These are phyloP conservation scores for Zygoascus biomembranicola DNA, from an alignment of 805 yeast species.

Conservation along the genomic window DNA sequence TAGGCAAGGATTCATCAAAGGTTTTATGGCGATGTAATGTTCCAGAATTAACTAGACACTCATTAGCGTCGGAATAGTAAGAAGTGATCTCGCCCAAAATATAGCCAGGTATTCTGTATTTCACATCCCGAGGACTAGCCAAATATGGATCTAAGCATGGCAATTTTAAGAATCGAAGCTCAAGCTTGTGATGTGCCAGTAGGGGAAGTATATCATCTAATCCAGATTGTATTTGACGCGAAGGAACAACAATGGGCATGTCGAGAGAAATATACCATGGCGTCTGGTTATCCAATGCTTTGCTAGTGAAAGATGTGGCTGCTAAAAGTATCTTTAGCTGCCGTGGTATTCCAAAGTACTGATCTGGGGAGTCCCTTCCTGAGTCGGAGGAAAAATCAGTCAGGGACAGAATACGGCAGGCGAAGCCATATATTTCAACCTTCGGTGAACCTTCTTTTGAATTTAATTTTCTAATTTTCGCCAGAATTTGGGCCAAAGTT, in stretches of 20 bases:
- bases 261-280: not conserved
- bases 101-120: constrained; percentile 41
- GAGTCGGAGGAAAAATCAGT: constrained; percentile 63
- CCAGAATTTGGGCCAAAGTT: not conserved
- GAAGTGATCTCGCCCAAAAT: constrained; percentile 53
- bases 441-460: constrained; percentile 64
- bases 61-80: constrained; percentile 51
- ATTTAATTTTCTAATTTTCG: constrained; percentile 47
- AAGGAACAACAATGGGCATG: not conserved
- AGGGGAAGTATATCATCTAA: not conserved
- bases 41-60: constrained; percentile 61
- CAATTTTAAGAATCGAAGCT: constrained; percentile 73
- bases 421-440: constrained; percentile 53
- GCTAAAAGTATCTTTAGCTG: not conserved
- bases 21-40: constrained; percentile 60
- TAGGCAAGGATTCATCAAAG: constrained; percentile 34
- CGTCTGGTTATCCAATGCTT: not conserved
- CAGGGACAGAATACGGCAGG: constrained; percentile 69
- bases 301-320: not conserved
- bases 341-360: not conserved
- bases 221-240: not conserved
- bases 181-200: constrained; percentile 41
- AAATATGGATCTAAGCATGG: constrained; percentile 64
- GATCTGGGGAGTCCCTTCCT: not conserved
- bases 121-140: constrained; percentile 49